Base-by-base conservation (phyloP, 1,284 basidiomycete genomes). In the Ganoderma sp. region DNA sequence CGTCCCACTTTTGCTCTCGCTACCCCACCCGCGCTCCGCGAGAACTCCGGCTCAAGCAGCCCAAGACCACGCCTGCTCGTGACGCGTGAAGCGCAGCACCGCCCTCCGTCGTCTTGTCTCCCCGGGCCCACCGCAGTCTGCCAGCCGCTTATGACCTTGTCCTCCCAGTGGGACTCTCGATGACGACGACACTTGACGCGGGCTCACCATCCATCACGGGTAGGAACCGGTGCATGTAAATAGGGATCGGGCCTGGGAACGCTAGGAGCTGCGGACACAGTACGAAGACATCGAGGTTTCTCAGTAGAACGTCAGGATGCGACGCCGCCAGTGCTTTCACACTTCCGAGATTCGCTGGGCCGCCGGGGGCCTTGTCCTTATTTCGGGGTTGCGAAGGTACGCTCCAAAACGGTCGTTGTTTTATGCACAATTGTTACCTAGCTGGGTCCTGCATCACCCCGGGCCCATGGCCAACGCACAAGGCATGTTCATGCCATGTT, bases 21-120 rank as follows among this genome's bases (percentile, higher is more conserved):
- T 60, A 34, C 56, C 39, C 41, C 58, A 60, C 39, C 25, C 39
- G 58, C 58, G 58, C 58, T 43, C 41, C 58, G 58, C 39, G 37
- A 41, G 39, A 25, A 60, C 39, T 25, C 58, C 58, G 58, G 41
- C 34, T 15, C 12, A 14, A 25, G 9, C 37, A 39, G 37, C 37
- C 37, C 37, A 39, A 39, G 8, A 34, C 56, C 56, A 57, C 34
- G 56, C 34, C 34, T 32, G 22, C 32, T 32, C 15, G 15, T n/a
- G 8, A 9, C 39, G 25, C 58, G 22, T 60, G 58, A n/a, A 7
- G 22, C 17, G 37, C 41, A 41, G 39, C 37, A 60, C 37, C 37
- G 58, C 41, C 25, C 42, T 60, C 28, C 34, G 19, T 60, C 22
- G n/a, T 41, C 52, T 56, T 14, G 52, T 2, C 52, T 56, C 52